Conservation (phyloP, 1,139 yeast species). For the Yamadazyma conglobata region DNA sequence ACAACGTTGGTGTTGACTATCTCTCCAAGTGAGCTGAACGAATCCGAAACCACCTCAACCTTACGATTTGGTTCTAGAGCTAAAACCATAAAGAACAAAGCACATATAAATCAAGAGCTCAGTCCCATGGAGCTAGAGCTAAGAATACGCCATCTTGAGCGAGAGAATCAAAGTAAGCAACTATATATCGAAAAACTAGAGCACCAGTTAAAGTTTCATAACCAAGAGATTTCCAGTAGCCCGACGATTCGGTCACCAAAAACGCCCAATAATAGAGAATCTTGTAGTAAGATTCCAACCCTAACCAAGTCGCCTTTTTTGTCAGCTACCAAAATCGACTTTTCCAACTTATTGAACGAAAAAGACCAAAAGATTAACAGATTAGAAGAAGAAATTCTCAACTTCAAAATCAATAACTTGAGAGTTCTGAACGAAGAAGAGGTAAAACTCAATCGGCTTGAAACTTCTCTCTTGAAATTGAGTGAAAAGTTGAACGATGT, state of each 20-base stretch:
- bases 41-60: slow-evolving; percentile 70
- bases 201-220: slow-evolving; percentile 27
- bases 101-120: slow-evolving; percentile 67
- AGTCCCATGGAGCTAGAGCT: slow-evolving; percentile 54
- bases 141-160: slow-evolving; percentile 47
- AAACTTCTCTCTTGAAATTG: slow-evolving; percentile 36
- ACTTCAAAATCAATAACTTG: slow-evolving; percentile 34
- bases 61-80: slow-evolving; percentile 80
- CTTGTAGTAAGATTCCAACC: slow-evolving; percentile 12
- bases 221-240: background rate
- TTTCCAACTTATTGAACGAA: slow-evolving; percentile 26
- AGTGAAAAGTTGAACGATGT: slow-evolving; percentile 39
- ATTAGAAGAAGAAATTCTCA: slow-evolving; percentile 35
- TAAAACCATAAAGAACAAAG: slow-evolving; percentile 63
- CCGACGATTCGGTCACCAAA: background rate
- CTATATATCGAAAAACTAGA: slow-evolving; percentile 48
- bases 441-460: slow-evolving; percentile 39
- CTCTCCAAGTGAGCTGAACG: slow-evolving; percentile 63
- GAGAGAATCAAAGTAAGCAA: slow-evolving; percentile 42
- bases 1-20: slow-evolving; percentile 79
- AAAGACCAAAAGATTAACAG: slow-evolving; percentile 36
- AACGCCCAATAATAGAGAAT: slow-evolving; percentile 10
- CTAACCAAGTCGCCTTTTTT: slow-evolving; percentile 8
- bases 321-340: slow-evolving; percentile 11
- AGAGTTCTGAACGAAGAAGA: slow-evolving; percentile 43